Base-by-base conservation (phyloP, 1,284 basidiomycete species). In the Peniophora sp. region DNA sequence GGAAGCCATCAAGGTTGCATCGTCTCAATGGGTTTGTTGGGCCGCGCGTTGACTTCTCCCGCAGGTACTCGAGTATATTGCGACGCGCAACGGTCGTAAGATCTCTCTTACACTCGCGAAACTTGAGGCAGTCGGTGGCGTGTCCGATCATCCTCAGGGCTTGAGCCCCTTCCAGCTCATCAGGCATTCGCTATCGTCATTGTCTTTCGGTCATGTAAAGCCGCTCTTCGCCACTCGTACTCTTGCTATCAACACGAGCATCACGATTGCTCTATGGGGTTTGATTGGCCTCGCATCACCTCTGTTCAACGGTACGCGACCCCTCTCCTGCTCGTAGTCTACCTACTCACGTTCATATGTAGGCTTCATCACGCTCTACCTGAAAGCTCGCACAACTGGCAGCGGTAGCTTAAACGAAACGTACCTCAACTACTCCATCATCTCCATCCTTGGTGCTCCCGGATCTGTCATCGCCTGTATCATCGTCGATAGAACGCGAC, bases 211-310 rank as follows among this genome's bases (percentile, higher is more conserved):
- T 20, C 74, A 78, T 53, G 56, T 79, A 51, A 70, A 64, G 47
- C 73, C 78, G 2, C 66, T 83, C 23, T 83, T 83, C 57, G 64
- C 70, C 2, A 76, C 71, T 8, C 66, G 60, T 47, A 72, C 71
- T 44, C 66, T 83, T 47, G 73, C 72, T 1, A 62, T 69, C 52
- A 81, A 80, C 53, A 81, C 77, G 11, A 60, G 65, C 0, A 61
- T 83, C 35, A 77, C 76, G 47, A 76, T 79, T 51, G 49, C 73
- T 18, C 69, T 78, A 39, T 84, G 79, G 74, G 76, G 73, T 70
- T 71, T 52, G 15, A 75, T 84, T 50, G 80, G 81, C 24, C 71
- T 82, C 5, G 80, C 80, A 1, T 84, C 79, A 60, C 81, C 82
- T 0, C 66, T 84, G 1, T 81, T 76, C 63, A 77, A 71, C 57